Evolutionary conservation across 306 rosid genomes (phyloP).

Genomic region (Fragaria ananassa): DNA sequence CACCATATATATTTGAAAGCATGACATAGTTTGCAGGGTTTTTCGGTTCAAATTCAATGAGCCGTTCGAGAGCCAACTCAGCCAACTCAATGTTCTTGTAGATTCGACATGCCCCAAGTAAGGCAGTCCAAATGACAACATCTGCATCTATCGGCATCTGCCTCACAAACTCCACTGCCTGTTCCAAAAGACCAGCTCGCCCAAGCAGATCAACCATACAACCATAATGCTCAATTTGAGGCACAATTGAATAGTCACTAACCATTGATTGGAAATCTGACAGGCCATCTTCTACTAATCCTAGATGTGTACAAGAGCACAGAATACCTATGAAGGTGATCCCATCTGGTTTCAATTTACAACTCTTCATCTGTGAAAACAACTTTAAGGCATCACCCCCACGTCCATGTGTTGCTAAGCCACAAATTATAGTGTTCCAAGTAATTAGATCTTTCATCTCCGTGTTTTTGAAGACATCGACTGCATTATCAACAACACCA

Average conservation of each 20-base stretch:
- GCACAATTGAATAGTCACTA: constrained; percentile 45
- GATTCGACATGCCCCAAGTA: constrained; percentile 46
- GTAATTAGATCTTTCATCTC: constrained; percentile 43
- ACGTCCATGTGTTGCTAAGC: constrained; percentile 57
- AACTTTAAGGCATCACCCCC: constrained; percentile 52
- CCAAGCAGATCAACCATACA: constrained; percentile 57
- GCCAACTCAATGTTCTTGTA: constrained; percentile 42
- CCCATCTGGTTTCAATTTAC: constrained; percentile 47
- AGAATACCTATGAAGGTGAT: constrained; percentile 61
- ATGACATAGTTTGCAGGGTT: constrained; percentile 74
- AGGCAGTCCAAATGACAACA: constrained; percentile 50
- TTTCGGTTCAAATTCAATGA: constrained; percentile 65
- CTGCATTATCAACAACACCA: constrained; percentile 54
- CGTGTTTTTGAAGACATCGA: constrained; percentile 50
- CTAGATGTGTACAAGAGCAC: constrained; percentile 68
- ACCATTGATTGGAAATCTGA: constrained; percentile 56
- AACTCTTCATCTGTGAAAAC: constrained; percentile 55
- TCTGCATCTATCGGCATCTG: constrained; percentile 67
- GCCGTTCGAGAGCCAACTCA: constrained; percentile 56
- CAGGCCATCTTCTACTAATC: constrained; percentile 54
- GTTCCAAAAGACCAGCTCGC: constrained; percentile 56
- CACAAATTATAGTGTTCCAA: constrained; percentile 52
- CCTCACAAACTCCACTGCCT: constrained; percentile 55
- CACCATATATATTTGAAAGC: constrained; percentile 74
- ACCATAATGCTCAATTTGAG: constrained; percentile 59